Evolutionary conservation across 352 stramenopile genomes (phyloP).

Genomic region (Bremia lactucae): DNA sequence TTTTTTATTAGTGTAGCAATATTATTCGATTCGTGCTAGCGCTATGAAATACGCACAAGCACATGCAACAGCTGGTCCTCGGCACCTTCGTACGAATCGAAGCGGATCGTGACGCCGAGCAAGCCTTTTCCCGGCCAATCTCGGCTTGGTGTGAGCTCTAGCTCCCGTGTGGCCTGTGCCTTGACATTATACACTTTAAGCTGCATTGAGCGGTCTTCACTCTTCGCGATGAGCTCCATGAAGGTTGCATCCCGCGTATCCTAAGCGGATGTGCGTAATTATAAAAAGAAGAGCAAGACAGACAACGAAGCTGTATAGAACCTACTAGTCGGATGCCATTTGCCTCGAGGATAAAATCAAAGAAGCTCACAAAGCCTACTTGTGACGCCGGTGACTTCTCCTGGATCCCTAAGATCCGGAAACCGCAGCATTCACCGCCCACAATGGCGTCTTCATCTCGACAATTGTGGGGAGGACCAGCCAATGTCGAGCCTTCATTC

Average conservation of each 20-base stretch:
- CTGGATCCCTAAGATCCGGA: slow-evolving; percentile 95
- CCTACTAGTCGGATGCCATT: slow-evolving; percentile 79
- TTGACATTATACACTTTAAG: slow-evolving; percentile 78
- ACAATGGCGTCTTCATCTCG: slow-evolving; percentile 21
- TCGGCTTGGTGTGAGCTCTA: slow-evolving; percentile 86
- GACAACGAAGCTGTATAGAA: background rate
- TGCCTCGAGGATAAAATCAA: slow-evolving; percentile 95
- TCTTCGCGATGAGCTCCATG: slow-evolving; percentile 88
- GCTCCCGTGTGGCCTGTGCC: slow-evolving; percentile 51
- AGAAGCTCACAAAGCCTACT: slow-evolving; percentile 93
- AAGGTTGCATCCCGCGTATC: slow-evolving; percentile 83
- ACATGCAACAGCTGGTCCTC: slow-evolving; percentile 94
- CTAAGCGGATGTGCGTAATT: slow-evolving; percentile 4
- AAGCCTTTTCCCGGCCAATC: slow-evolving; percentile 91
- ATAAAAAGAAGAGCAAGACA: background rate
- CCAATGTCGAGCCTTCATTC: slow-evolving; percentile 36
- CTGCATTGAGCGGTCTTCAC: slow-evolving; percentile 61
- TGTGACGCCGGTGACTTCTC: slow-evolving; percentile 86
- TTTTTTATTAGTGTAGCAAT: slow-evolving; percentile 1
- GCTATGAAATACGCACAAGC: slow-evolving; percentile 47
- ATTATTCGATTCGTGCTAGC: background rate
- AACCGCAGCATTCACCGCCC: slow-evolving; percentile 77
- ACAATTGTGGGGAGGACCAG: slow-evolving; percentile 1
- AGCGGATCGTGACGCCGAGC: slow-evolving; percentile 94
- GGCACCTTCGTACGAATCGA: slow-evolving; percentile 93